phyloP scores from a whole-genome alignment of 805 yeast genomes.

The Cyberlindnera veronae region DNA sequence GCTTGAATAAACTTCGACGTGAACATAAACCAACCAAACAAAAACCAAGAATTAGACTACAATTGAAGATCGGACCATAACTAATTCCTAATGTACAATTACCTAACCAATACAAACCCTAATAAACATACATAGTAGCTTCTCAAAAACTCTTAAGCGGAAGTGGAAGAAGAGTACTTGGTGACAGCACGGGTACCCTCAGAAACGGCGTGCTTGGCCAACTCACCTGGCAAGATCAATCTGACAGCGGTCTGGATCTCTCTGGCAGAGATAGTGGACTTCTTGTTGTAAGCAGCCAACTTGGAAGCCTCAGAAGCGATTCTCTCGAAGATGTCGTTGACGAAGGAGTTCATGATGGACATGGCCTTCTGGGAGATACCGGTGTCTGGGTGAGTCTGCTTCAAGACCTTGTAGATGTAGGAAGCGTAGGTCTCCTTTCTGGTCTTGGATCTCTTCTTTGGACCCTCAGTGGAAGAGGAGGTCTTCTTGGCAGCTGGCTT shows the following conservation, averaged over 20 bases:
- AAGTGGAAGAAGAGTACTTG: slow-evolving; percentile 77
- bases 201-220: slow-evolving; percentile 97
- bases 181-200: slow-evolving; percentile 99
- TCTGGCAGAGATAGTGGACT: slow-evolving; percentile 96
- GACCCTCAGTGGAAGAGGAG: slow-evolving; percentile 71
- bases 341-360: slow-evolving; percentile 98
- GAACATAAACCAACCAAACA: no score
- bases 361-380: slow-evolving; percentile 99
- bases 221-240: slow-evolving; percentile 97
- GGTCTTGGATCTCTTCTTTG: slow-evolving; percentile 91
- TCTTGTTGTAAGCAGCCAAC: slow-evolving; percentile 98
- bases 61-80: slow-evolving; percentile 24
- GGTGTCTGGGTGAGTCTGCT: slow-evolving; percentile 99
- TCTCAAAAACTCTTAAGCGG: slow-evolving; percentile 32
- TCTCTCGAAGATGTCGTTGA: slow-evolving; percentile 97
- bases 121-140: slow-evolving; percentile 21
- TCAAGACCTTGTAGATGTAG: slow-evolving; percentile 96
- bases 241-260: slow-evolving; percentile 99
- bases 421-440: slow-evolving; percentile 99
- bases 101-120: slow-evolving; percentile 30
- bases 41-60: not conserved
- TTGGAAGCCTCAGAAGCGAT: slow-evolving; percentile 97
- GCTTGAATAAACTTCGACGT: no score
- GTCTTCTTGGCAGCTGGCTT: slow-evolving; percentile 86
- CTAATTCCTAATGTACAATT: slow-evolving; percentile 31